phyloP scores from a whole-genome alignment of 164 flowering plant genomes.

The Aristolochia fimbriata region DNA sequence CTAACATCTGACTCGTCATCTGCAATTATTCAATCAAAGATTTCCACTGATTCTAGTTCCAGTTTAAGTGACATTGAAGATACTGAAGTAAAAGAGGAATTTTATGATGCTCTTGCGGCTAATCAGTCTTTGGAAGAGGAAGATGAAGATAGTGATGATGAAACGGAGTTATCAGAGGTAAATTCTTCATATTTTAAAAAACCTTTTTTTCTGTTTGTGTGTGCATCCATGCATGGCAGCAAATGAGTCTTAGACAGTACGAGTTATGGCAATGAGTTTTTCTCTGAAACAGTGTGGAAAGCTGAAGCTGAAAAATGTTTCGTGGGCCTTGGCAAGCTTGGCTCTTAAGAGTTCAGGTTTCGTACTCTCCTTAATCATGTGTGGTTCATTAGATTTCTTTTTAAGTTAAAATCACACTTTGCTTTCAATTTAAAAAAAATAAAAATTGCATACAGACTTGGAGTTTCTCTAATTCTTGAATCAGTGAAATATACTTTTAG shows the following conservation, averaged over 20 bases:
- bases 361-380: not conserved
- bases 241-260: too few relatives aligned
- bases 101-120: slow-evolving; percentile 78
- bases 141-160: slow-evolving; percentile 65
- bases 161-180: slow-evolving; percentile 3
- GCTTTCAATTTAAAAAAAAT: too few relatives aligned
- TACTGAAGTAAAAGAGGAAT: slow-evolving; percentile 45
- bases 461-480: too few relatives aligned
- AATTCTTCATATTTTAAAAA: not conserved
- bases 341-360: slow-evolving; percentile 52
- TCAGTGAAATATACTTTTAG: too few relatives aligned
- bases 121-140: slow-evolving; percentile 59
- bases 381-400: not conserved
- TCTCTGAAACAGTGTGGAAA: slow-evolving; percentile 34
- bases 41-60: slow-evolving; percentile 20
- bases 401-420: too few relatives aligned
- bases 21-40: not conserved
- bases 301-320: slow-evolving; percentile 73
- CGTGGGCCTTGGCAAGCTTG: slow-evolving; percentile 75
- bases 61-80: slow-evolving; percentile 41
- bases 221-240: not conserved
- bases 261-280: too few relatives aligned
- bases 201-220: not conserved
- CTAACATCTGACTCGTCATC: slow-evolving; percentile 27
- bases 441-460: too few relatives aligned